Evolutionary conservation across 2,329 filamentous ascomycete genomes (phyloP).

Genomic region (Macrophomina tecta): DNA sequence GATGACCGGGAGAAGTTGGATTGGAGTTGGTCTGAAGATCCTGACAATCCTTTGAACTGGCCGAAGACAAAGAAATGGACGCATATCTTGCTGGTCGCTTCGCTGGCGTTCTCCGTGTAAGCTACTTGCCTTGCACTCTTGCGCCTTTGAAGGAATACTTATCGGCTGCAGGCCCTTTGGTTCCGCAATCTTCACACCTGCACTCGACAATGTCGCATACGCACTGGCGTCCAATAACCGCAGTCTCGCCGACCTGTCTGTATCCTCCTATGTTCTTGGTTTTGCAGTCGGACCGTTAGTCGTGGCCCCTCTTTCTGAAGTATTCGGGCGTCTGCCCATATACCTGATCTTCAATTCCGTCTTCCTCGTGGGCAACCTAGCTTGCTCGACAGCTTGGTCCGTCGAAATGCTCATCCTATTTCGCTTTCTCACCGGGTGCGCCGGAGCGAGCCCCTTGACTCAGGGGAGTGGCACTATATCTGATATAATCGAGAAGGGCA

Average conservation of each 20-base stretch:
- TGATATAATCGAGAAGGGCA: slow-evolving; percentile 55
- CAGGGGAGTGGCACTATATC: slow-evolving; percentile 59
- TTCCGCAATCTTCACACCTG: background rate
- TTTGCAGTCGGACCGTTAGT: slow-evolving; percentile 30
- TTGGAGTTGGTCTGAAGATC: background rate
- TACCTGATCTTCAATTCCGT: slow-evolving; percentile 32
- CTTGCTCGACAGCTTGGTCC: slow-evolving; percentile 34
- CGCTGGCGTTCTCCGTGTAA: slow-evolving; percentile 26
- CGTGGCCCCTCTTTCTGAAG: slow-evolving; percentile 38
- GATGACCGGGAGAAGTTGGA: background rate
- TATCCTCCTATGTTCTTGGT: slow-evolving; percentile 37
- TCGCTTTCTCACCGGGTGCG: slow-evolving; percentile 36
- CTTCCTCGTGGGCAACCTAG: slow-evolving; percentile 34
- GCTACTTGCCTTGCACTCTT: background rate
- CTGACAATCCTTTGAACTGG: slow-evolving; percentile 19
- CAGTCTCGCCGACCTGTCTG: slow-evolving; percentile 1
- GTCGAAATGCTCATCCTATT: slow-evolving; percentile 35
- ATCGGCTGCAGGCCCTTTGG: background rate
- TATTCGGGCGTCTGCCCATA: slow-evolving; percentile 35
- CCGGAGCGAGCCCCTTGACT: slow-evolving; percentile 41
- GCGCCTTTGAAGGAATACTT: background rate
- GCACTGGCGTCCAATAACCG: background rate
- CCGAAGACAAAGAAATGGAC: slow-evolving; percentile 21
- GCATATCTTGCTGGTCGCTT: slow-evolving; percentile 24
- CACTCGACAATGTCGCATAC: background rate